Evolutionary conservation across 2,329 filamentous ascomycete genomes (phyloP).

Genomic region (Penicillium sp.): DNA sequence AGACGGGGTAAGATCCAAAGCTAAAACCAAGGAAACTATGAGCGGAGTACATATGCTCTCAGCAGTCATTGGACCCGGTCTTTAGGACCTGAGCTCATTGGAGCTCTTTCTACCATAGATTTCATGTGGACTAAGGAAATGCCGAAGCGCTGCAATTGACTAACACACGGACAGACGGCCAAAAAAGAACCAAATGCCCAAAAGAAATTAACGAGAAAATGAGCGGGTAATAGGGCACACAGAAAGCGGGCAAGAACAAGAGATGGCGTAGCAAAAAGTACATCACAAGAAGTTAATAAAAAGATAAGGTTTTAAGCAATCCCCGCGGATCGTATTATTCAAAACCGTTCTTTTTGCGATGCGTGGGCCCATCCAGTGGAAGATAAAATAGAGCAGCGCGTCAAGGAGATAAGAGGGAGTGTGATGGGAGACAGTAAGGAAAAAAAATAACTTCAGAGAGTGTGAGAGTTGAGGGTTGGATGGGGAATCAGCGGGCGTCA

Average conservation of each 20-base stretch:
- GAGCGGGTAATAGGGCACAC: constrained; percentile 32
- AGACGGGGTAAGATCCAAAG: not conserved
- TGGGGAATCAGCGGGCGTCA: constrained; percentile 16
- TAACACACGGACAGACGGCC: constrained; percentile 23
- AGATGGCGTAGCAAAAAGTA: constrained; percentile 31
- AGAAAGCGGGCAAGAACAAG: constrained; percentile 28
- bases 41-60: not conserved
- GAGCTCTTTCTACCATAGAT: not conserved
- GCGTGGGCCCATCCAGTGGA: constrained; percentile 29
- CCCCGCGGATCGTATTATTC: constrained; percentile 24
- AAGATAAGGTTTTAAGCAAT: constrained; percentile 21
- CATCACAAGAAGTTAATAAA: constrained; percentile 28
- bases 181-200: constrained; percentile 16
- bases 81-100: not conserved
- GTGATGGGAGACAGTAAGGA: constrained; percentile 19
- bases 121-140: constrained; percentile 11
- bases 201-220: constrained; percentile 24
- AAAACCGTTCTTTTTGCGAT: constrained; percentile 27
- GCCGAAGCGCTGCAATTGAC: constrained; percentile 30
- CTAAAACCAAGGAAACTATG: not conserved
- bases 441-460: constrained; percentile 21
- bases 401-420: constrained; percentile 24
- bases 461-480: constrained; percentile 15
- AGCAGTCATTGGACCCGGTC: not conserved
- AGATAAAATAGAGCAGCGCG: constrained; percentile 15